These are phyloP conservation scores for Ceratobasidium papillatum DNA, from an alignment of 1,284 basidiomycete genomes.

Conservation along the genomic window DNA sequence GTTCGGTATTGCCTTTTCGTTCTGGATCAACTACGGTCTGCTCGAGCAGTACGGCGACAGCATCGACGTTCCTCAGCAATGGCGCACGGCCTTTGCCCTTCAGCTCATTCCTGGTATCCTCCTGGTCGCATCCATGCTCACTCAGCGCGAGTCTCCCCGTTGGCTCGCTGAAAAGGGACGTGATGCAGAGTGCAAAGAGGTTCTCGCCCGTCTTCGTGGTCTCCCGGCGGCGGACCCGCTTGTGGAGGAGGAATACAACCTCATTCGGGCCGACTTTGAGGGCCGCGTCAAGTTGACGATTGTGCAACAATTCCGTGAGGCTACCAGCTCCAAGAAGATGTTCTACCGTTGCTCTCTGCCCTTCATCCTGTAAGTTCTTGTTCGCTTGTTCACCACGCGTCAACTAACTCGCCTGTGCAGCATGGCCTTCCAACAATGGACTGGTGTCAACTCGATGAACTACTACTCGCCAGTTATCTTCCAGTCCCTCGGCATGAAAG, in stretches of 20 bases:
- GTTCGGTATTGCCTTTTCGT: constrained; percentile 48
- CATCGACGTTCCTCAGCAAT: constrained; percentile 42
- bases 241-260: constrained; percentile 38
- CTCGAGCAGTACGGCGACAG: constrained; percentile 41
- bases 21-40: constrained; percentile 45
- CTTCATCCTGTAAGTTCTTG: constrained; percentile 42
- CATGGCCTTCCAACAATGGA: constrained; percentile 49
- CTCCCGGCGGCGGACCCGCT: constrained; percentile 41
- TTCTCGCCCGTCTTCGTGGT: constrained; percentile 39
- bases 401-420: constrained; percentile 4
- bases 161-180: constrained; percentile 50
- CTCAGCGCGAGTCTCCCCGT: constrained; percentile 47
- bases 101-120: constrained; percentile 49
- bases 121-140: constrained; percentile 44
- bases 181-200: constrained; percentile 43
- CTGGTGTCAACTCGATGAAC: constrained; percentile 47
- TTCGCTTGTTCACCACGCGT: neutral
- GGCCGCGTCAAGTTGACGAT: constrained; percentile 44
- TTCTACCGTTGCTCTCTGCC: constrained; percentile 48
- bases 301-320: constrained; percentile 43
- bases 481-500: constrained; percentile 47
- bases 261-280: constrained; percentile 43
- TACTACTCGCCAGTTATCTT: constrained; percentile 48
- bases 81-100: constrained; percentile 49
- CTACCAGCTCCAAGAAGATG: constrained; percentile 42